A percentile compares a stretch with the other conserved stretches of the same genome.
Evolutionary conservation across 2,329 filamentous ascomycete genomes (phyloP).

Genomic region (Paecilomyces formosus): DNA sequence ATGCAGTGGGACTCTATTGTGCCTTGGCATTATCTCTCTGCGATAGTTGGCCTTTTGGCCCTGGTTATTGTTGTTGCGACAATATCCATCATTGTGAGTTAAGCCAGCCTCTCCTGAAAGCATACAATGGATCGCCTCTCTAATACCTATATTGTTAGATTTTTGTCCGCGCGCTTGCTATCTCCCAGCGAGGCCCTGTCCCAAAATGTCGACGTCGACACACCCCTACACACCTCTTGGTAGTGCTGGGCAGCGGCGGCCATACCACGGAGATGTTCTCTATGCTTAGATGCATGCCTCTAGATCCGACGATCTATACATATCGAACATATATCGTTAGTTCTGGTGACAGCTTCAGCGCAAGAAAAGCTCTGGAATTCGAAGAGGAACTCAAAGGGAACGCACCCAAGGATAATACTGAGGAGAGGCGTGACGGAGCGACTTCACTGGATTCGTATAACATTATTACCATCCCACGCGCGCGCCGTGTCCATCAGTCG

Average conservation of each 20-base stretch:
- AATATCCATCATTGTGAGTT: neutral
- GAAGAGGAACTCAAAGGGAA: constrained; percentile 38
- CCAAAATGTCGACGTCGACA: constrained; percentile 21
- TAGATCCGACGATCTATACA: constrained; percentile 40
- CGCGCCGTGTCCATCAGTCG: constrained; percentile 74
- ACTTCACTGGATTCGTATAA: constrained; percentile 43
- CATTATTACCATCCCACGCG: constrained; percentile 63
- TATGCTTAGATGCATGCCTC: constrained; percentile 59
- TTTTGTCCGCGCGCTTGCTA: constrained; percentile 15
- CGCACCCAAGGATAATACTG: neutral
- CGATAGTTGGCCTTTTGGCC: neutral
- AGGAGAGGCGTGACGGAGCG: neutral
- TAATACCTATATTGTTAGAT: constrained; percentile 13
- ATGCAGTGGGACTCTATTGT: neutral
- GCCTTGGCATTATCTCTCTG: neutral
- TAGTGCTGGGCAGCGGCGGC: constrained; percentile 86
- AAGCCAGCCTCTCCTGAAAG: neutral
- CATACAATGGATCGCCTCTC: neutral
- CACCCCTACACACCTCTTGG: constrained; percentile 54
- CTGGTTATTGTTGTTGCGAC: neutral
- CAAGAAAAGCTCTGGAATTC: constrained; percentile 56
- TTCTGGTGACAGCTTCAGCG: constrained; percentile 67
- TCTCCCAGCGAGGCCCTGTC: constrained; percentile 21
- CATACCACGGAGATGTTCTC: constrained; percentile 93
- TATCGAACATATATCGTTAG: constrained; percentile 78